A percentile compares a stretch with the other conserved stretches of the same genome.
These are phyloP conservation scores for Pilasporangium apinafurcum DNA, from an alignment of 352 stramenopile genomes.

Conservation along the genomic window DNA sequence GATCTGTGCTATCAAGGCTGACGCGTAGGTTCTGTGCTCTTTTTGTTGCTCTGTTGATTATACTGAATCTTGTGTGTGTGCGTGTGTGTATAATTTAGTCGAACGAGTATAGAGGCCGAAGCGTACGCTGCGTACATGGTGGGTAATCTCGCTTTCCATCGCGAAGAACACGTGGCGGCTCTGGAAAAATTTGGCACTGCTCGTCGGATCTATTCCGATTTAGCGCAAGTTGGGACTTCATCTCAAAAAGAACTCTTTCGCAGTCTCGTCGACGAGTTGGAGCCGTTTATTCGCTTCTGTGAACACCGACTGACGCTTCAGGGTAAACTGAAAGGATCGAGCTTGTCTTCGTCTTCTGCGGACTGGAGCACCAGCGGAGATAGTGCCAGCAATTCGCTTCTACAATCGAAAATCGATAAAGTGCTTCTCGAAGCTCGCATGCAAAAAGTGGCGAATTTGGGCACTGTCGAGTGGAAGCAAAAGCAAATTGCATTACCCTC, in stretches of 20 bases:
- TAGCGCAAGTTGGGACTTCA: slow-evolving; percentile 71
- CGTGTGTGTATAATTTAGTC: slow-evolving; percentile 13
- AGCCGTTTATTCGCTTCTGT: slow-evolving; percentile 82
- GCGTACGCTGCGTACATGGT: slow-evolving; percentile 87
- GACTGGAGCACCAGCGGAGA: slow-evolving; percentile 61
- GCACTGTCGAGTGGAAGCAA: slow-evolving; percentile 75
- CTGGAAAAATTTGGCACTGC: slow-evolving; percentile 77
- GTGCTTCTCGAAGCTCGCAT: slow-evolving; percentile 80
- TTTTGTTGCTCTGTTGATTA: background rate
- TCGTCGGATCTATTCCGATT: slow-evolving; percentile 79
- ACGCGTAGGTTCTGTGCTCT: slow-evolving; percentile 73
- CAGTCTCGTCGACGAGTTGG: slow-evolving; percentile 60
- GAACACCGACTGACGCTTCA: slow-evolving; percentile 70
- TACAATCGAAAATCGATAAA: slow-evolving; percentile 83
- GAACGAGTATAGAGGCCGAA: slow-evolving; percentile 84
- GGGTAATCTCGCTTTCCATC: slow-evolving; percentile 85
- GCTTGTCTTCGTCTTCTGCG: slow-evolving; percentile 18
- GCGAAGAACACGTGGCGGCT: slow-evolving; percentile 77
- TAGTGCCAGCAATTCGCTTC: slow-evolving; percentile 57
- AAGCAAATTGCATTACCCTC: slow-evolving; percentile 65
- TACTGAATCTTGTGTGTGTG: background rate
- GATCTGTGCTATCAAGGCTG: slow-evolving; percentile 69
- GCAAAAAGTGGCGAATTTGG: slow-evolving; percentile 79
- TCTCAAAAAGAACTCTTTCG: slow-evolving; percentile 80
- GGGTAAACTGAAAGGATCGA: slow-evolving; percentile 31